These are phyloP conservation scores for Prunus mongolica DNA, from an alignment of 306 rosid genomes.

Conservation along the genomic window DNA sequence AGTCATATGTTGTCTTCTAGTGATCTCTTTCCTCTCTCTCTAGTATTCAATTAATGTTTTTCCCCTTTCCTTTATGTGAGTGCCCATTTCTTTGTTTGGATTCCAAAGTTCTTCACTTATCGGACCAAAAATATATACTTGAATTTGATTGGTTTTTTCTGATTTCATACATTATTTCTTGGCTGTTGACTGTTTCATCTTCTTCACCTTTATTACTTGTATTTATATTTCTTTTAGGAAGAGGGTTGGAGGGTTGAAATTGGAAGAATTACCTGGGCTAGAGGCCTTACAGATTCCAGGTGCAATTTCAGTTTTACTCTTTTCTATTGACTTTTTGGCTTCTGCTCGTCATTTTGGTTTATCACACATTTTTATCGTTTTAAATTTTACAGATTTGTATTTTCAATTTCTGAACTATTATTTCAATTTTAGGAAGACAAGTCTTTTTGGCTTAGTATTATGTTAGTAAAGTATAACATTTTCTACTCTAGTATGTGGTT, in stretches of 20 bases:
- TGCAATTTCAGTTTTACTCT: constrained; percentile 23
- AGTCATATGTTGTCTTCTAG: not conserved
- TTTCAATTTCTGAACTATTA: not conserved
- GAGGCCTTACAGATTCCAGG: constrained; percentile 91
- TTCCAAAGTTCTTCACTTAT: not conserved
- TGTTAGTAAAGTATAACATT: not conserved
- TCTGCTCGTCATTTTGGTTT: not conserved
- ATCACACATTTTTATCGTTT: not conserved
- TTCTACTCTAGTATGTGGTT: not conserved
- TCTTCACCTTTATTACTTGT: constrained; percentile 7
- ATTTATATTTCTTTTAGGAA: constrained; percentile 52
- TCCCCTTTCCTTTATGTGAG: not conserved
- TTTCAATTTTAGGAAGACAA: constrained; percentile 15
- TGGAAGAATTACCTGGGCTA: constrained; percentile 86
- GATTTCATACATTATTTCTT: not conserved
- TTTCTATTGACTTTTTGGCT: not conserved
- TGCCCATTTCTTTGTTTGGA: not conserved
- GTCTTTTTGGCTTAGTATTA: constrained; percentile 1
- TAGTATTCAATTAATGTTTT: not conserved
- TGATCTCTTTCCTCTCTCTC: not conserved
- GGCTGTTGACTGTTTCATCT: not conserved
- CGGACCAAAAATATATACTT: not conserved
- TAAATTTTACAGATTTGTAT: not conserved
- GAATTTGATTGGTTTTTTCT: not conserved
- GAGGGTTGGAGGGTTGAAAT: constrained; percentile 87